Conservation (phyloP, 1,284 basidiomycete species). For the Ustilago curta region DNA sequence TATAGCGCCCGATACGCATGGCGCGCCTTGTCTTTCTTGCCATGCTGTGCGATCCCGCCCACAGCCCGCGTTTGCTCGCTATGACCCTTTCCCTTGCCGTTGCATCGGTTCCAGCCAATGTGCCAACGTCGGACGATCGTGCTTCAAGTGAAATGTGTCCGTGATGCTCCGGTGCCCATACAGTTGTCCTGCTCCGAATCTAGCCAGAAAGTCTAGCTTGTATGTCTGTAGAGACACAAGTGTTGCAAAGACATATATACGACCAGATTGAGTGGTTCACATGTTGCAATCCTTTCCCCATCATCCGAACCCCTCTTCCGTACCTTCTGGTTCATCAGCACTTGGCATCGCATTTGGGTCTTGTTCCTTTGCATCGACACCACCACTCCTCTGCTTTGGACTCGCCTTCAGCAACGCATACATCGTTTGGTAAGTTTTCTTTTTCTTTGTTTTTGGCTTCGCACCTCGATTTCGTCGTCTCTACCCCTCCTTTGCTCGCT, state of each 20-base stretch:
- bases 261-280: not conserved
- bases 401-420: not conserved
- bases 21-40: not conserved
- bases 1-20: not conserved
- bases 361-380: constrained; percentile 15
- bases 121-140: constrained; percentile 14
- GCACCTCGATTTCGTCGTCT: constrained; percentile 1
- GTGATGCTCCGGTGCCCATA: constrained; percentile 33
- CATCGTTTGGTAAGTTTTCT: constrained; percentile 18
- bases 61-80: not conserved
- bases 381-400: constrained; percentile 23
- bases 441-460: too few relatives aligned
- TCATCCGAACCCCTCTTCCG: constrained; percentile 11
- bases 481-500: not conserved
- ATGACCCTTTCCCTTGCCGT: not conserved
- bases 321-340: not conserved
- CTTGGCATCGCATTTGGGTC: constrained; percentile 5
- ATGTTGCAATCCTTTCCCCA: constrained; percentile 10
- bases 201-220: constrained; percentile 1
- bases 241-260: constrained; percentile 49
- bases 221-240: constrained; percentile 24
- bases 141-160: constrained; percentile 3
- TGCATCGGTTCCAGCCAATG: not conserved
- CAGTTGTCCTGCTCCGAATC: not conserved
- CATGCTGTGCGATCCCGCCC: constrained; percentile 8